Conservation (phyloP, 1,284 basidiomycete genomes). For the Leccinum subrobustum region DNA sequence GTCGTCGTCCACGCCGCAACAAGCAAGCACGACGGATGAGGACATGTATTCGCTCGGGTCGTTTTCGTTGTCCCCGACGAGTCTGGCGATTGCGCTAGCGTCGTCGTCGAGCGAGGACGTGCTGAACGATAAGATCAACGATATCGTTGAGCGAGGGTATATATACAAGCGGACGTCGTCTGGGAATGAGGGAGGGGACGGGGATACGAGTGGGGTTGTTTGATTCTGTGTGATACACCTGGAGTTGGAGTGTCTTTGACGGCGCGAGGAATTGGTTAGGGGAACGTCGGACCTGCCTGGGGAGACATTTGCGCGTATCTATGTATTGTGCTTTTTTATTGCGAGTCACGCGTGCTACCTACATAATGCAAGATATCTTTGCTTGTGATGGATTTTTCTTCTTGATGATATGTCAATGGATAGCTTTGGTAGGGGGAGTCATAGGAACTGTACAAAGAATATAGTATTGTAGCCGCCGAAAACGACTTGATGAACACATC, state of each 20-base stretch:
- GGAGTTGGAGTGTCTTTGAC: background rate
- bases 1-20: background rate
- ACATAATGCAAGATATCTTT: too few species aligned
- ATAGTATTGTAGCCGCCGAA: too few species aligned
- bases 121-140: slow-evolving; percentile 21
- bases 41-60: slow-evolving; percentile 17
- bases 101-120: slow-evolving; percentile 25
- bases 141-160: slow-evolving; percentile 27
- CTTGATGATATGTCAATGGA: too few species aligned
- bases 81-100: slow-evolving; percentile 24
- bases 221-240: background rate
- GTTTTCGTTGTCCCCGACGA: slow-evolving; percentile 28
- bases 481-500: too few species aligned
- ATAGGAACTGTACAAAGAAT: too few species aligned
- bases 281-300: too few species aligned
- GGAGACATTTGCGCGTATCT: too few species aligned
- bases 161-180: slow-evolving; percentile 14
- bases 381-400: too few species aligned
- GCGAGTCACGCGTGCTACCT: too few species aligned
- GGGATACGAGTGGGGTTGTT: background rate
- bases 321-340: too few species aligned
- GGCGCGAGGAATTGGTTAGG: background rate
- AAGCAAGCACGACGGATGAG: slow-evolving; percentile 7
- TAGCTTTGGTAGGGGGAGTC: too few species aligned
- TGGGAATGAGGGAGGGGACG: background rate